Evolutionary conservation across 1,284 basidiomycete species (phyloP), one percentile per base, ranked within the genome.

Genomic region (Ceratobasidium sp.): DNA sequence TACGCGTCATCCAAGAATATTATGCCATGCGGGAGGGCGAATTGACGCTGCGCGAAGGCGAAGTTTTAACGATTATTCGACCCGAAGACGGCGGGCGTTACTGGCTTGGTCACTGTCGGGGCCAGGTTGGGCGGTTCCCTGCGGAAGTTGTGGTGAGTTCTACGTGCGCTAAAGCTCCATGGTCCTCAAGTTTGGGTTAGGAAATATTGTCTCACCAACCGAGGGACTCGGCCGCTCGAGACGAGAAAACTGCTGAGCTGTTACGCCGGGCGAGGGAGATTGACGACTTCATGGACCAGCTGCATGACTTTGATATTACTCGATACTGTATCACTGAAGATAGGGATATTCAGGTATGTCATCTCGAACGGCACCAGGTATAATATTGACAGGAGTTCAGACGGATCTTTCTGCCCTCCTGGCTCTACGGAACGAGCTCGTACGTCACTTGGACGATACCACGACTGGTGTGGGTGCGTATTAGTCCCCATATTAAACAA

Each of bases 291-390:
- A 75, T 75, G 72, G 72, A 75, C 33, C 61, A 63, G 42, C 28
- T 75, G 49, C 72, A 75, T 23, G 72, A 75, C 18, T 75, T 75
- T 44, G 72, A 75, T 28, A 75, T 75, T 33, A 75, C 72, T 40
- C 60, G 72, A 42, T 66, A 75, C 23, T 75, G 72, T 28, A 75
- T 75, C 61, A 75, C 72, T 2, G 72, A 75, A n/a, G 72, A 75
- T 23, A 49, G 3, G 4, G 72, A 75, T 39, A 66, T 75, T 28
- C 72, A 75, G 72, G 72, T 75, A 55, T 64, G 60, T 18, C 18
- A 28, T 9, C n/a, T 5, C 40, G 28, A 46, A 20, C 4, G 26
- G 33, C 3, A 13, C 46, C 20, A 15, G 15, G 10, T 55, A n/a
- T 20, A 42, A 26, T 42, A 7, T 23, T 73, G 42, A 73, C 44